Evolutionary conservation across 2,329 filamentous ascomycete species (phyloP).

Genomic region (Aureobasidium sp.): DNA sequence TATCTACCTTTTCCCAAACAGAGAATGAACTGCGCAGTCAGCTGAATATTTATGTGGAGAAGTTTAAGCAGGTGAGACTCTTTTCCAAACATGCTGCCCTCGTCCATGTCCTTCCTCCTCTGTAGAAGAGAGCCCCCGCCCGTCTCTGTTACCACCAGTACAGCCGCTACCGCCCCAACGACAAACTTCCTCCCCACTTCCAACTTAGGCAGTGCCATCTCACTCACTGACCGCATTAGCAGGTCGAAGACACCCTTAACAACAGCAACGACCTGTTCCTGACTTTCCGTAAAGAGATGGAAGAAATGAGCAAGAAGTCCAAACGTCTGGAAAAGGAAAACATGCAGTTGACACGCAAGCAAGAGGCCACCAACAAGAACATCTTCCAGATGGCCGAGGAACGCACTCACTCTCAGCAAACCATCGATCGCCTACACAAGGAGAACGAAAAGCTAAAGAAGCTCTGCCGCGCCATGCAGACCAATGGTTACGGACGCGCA

Average conservation of each 20-base stretch:
- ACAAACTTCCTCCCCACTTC: background rate
- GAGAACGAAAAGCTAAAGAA: constrained; percentile 88
- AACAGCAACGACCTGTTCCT: constrained; percentile 97
- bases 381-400: constrained; percentile 97
- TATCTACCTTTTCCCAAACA: constrained; percentile 91
- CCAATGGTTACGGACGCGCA: constrained; percentile 65
- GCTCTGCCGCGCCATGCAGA: constrained; percentile 93
- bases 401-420: constrained; percentile 64
- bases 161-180: background rate
- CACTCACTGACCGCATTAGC: constrained; percentile 39
- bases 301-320: constrained; percentile 99
- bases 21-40: constrained; percentile 90
- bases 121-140: background rate
- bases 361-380: constrained; percentile 86
- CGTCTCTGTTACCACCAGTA: background rate
- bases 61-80: constrained; percentile 86
- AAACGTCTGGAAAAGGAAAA: constrained; percentile 97
- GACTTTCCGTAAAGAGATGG: constrained; percentile 97
- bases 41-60: constrained; percentile 96
- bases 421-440: constrained; percentile 70
- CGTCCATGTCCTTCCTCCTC: constrained; percentile 2
- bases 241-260: constrained; percentile 98
- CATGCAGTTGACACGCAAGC: constrained; percentile 79
- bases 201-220: constrained; percentile 13
- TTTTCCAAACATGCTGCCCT: constrained; percentile 12